phyloP scores from a whole-genome alignment of 1,284 basidiomycete genomes.

The Phellinidium pouzarii region DNA sequence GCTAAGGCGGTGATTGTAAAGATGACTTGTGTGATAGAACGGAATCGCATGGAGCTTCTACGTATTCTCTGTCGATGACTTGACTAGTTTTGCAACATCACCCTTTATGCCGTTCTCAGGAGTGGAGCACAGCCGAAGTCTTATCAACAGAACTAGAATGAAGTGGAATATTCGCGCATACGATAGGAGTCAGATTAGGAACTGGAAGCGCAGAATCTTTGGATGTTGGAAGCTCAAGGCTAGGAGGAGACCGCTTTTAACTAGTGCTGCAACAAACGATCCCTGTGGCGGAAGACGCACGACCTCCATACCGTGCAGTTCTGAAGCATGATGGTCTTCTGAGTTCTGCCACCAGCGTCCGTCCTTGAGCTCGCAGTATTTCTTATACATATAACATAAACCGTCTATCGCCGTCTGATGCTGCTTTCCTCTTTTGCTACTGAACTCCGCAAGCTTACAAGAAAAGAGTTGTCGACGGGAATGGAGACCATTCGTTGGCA shows the following conservation, averaged over 20 bases:
- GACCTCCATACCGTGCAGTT: slow-evolving; percentile 8
- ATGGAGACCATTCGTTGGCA: too few relatives aligned
- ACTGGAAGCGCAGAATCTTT: background rate
- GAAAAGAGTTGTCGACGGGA: too few relatives aligned
- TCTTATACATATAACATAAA: too few relatives aligned
- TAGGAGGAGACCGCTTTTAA: background rate
- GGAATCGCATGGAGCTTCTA: too few relatives aligned
- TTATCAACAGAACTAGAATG: background rate
- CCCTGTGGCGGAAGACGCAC: slow-evolving; percentile 1
- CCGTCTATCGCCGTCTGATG: too few relatives aligned
- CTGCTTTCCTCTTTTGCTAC: too few relatives aligned
- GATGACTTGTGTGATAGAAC: too few relatives aligned
- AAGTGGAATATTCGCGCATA: background rate
- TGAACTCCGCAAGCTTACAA: too few relatives aligned
- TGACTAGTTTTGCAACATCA: slow-evolving; percentile 15
- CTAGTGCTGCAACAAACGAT: background rate
- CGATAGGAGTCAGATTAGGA: background rate
- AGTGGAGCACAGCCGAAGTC: slow-evolving; percentile 16
- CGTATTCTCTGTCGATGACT: too few relatives aligned
- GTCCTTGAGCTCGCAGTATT: slow-evolving; percentile 8
- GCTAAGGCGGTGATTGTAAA: too few relatives aligned
- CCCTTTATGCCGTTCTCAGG: slow-evolving; percentile 1
- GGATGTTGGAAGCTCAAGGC: background rate
- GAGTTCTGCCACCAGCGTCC: slow-evolving; percentile 8
- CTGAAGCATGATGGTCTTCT: background rate